phyloP scores from a whole-genome alignment of 345 rosid genomes.

The Eutrema heterophyllum region DNA sequence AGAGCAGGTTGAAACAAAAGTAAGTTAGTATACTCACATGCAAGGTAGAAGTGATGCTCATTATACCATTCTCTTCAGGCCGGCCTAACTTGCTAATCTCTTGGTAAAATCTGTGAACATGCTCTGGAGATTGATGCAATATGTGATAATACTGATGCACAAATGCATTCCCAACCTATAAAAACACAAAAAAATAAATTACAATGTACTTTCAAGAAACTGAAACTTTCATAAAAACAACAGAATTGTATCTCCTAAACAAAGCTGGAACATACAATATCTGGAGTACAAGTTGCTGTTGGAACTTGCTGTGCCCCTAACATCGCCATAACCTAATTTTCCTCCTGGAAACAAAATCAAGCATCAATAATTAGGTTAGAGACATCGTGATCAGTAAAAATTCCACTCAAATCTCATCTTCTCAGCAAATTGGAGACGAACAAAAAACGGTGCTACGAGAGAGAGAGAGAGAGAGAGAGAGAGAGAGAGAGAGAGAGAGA shows the following conservation, averaged over 20 bases:
- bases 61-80: conserved; percentile 59
- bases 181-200: not conserved
- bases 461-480: not conserved
- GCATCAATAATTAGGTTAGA: not conserved
- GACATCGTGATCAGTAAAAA: not conserved
- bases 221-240: not conserved
- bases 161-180: conserved; percentile 90
- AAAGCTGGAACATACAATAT: conserved; percentile 34
- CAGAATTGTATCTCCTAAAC: not conserved
- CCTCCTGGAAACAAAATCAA: conserved; percentile 21
- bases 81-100: conserved; percentile 92
- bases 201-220: conserved; percentile 2
- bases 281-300: conserved; percentile 38
- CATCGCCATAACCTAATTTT: conserved; percentile 41
- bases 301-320: conserved; percentile 43
- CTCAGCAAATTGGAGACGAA: not conserved
- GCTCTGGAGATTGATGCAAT: conserved; percentile 82
- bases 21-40: conserved; percentile 42
- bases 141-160: conserved; percentile 93
- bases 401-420: not conserved
- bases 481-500: too few relatives aligned
- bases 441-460: not conserved
- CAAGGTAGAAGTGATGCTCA: conserved; percentile 80
- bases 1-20: not conserved
- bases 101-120: conserved; percentile 91